Base-by-base conservation (phyloP, 2,329 filamentous ascomycete genomes). In the Cryphonectria nitschkei region DNA sequence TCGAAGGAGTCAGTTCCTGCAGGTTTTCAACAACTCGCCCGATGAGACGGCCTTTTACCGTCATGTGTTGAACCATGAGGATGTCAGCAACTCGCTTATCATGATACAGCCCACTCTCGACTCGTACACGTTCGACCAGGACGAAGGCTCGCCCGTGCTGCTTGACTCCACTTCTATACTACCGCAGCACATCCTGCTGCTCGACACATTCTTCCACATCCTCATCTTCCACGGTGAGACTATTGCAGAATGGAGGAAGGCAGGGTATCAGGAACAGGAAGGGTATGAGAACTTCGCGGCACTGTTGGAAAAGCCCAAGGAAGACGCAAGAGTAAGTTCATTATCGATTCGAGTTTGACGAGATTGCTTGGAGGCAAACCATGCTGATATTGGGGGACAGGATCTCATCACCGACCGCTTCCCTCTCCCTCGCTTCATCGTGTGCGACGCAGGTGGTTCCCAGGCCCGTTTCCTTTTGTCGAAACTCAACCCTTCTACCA, bases 121-220 rank as follows among this genome's bases (percentile, higher is more conserved):
- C 81, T 97, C 94, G 46, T 99, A 99, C 82, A 97, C 94, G 1
- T 95, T 99, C 78, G 95, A 98, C 76, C 94, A 97, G 77, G 95
- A 98, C 72, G 95, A 95, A 37, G 92, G 93, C 63, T 90, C 95
- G 74, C 95, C 96, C 1, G 96, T 99, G n/a, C 85, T 99, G 34
- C 88, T 99, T 50, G 96, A 99, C 80, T 98, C 95, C 19, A 95
- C 94, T 50, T 98, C 94, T 7, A 99, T 99, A 76, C 95, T 98
- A 79, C 92, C 94, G 13, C 93, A 95, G 32, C 97, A 97, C 72
- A 93, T 98, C 72, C 88, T 99, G 66, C 89, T 99, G 14, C 90
- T 99, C 69, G 96, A 99, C 78, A 98, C 96, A 0, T 99, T 99
- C 86, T 99, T 99, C 88, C 96, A 99, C 81, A 99, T 99, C 73